A percentile compares a stretch with the other conserved stretches of the same genome.
phyloP scores from a whole-genome alignment of 805 yeast genomes.

The Komagataella pastoris region DNA sequence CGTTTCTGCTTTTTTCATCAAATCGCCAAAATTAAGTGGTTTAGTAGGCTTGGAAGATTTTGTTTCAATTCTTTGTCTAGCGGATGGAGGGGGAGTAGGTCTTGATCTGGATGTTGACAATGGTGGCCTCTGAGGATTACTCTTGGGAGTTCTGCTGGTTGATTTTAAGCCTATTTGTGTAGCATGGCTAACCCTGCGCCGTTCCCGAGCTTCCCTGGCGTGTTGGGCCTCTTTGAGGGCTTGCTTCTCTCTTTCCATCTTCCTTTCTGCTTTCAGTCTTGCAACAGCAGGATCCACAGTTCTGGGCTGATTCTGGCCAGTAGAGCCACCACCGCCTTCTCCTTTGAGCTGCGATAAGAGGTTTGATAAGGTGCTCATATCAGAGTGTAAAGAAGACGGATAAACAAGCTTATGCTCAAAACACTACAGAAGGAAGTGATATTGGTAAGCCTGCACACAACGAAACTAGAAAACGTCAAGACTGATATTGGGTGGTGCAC shows the following conservation, averaged over 20 bases:
- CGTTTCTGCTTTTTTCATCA: slow-evolving; percentile 54
- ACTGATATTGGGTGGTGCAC: neutral
- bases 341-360: slow-evolving; percentile 16
- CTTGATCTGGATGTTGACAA: neutral
- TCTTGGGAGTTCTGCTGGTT: neutral
- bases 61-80: neutral
- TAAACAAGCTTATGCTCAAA: neutral
- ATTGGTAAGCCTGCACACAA: neutral
- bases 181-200: neutral
- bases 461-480: neutral
- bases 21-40: slow-evolving; percentile 48
- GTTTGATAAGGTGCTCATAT: slow-evolving; percentile 10
- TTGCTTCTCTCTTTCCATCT: slow-evolving; percentile 34
- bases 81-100: neutral
- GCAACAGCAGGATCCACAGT: slow-evolving; percentile 58
- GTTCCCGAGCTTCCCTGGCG: slow-evolving; percentile 2
- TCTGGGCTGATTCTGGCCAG: neutral
- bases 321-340: slow-evolving; percentile 5
- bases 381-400: neutral
- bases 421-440: neutral
- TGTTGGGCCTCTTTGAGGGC: slow-evolving; percentile 16
- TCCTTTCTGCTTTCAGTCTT: slow-evolving; percentile 52
- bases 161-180: neutral
- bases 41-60: slow-evolving; percentile 12
- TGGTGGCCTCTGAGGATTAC: neutral